Evolutionary conservation across 371 early-diverging fungal species (phyloP).

Genomic region (Mortierella sp.): DNA sequence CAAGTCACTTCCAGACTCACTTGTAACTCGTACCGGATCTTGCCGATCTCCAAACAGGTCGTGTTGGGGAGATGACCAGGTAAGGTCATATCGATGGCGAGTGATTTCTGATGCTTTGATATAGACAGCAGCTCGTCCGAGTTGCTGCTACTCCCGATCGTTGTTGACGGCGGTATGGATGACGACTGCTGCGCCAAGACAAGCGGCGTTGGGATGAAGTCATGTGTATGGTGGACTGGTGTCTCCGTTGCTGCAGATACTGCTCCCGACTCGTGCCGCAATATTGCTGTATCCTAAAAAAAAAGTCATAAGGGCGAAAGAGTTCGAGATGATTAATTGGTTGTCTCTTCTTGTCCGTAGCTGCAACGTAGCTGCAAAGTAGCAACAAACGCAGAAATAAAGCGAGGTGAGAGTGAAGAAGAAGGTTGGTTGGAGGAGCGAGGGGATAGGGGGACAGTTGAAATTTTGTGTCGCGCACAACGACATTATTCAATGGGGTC

Average conservation of each 20-base stretch:
- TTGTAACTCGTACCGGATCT: conserved; percentile 54
- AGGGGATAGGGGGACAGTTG: neutral
- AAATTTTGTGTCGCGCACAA: neutral
- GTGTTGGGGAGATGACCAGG: conserved; percentile 55
- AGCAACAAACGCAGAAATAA: neutral
- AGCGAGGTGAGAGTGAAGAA: neutral
- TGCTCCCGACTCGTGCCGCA: conserved; percentile 44
- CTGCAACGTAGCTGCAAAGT: neutral
- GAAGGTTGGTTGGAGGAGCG: neutral
- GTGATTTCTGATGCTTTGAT: conserved; percentile 26
- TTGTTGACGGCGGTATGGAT: neutral
- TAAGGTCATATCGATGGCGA: conserved; percentile 47
- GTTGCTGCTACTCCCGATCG: neutral
- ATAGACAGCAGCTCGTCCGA: neutral
- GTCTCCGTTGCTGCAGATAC: conserved; percentile 35
- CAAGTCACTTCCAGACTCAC: conserved; percentile 35
- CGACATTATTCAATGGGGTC: neutral
- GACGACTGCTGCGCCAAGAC: conserved; percentile 17
- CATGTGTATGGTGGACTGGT: conserved; percentile 54
- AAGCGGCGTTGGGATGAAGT: conserved; percentile 48
- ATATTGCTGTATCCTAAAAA: conserved; percentile 48
- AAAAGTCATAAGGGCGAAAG: neutral
- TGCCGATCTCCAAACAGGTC: conserved; percentile 34
- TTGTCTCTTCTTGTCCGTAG: neutral
- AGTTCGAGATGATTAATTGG: neutral